phyloP scores from a whole-genome alignment of 495 filamentous ascomycete species.

The Bathelium albidoporum region DNA sequence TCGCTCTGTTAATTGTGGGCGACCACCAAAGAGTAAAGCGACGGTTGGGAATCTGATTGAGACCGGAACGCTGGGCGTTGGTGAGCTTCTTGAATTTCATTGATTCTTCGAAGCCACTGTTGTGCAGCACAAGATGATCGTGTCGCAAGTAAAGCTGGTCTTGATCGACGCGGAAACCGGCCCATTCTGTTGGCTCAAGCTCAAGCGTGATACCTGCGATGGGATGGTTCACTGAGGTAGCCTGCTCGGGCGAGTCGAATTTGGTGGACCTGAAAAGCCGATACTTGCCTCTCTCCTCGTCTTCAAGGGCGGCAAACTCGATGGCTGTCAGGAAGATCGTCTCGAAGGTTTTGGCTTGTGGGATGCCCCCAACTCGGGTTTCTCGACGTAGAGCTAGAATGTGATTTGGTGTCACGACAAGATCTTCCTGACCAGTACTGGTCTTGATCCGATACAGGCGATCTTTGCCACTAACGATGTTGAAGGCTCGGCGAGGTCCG shows the following conservation, averaged over 20 bases:
- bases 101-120: conserved; percentile 60
- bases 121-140: conserved; percentile 36
- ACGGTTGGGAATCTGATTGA: conserved; percentile 99
- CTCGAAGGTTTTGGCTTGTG: conserved; percentile 21
- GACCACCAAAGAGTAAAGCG: conserved; percentile 99
- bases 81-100: conserved; percentile 99
- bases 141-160: conserved; percentile 43
- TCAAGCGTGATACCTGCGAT: conserved; percentile 36
- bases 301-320: conserved; percentile 31
- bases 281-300: conserved; percentile 25
- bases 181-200: conserved; percentile 31
- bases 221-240: conserved; percentile 19
- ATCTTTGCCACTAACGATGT: conserved; percentile 38
- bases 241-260: conserved; percentile 14
- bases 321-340: conserved; percentile 36
- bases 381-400: conserved; percentile 37
- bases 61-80: conserved; percentile 94
- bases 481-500: conserved; percentile 38
- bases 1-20: conserved; percentile 60
- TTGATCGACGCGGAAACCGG: conserved; percentile 39
- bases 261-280: conserved; percentile 23
- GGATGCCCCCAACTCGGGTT: conserved; percentile 16
- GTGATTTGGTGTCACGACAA: conserved; percentile 40
- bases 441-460: conserved; percentile 37
- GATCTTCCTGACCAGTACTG: conserved; percentile 32